phyloP scores from a whole-genome alignment of 2,329 filamentous ascomycete species.

The Pseudovirgaria hyperparasitica region DNA sequence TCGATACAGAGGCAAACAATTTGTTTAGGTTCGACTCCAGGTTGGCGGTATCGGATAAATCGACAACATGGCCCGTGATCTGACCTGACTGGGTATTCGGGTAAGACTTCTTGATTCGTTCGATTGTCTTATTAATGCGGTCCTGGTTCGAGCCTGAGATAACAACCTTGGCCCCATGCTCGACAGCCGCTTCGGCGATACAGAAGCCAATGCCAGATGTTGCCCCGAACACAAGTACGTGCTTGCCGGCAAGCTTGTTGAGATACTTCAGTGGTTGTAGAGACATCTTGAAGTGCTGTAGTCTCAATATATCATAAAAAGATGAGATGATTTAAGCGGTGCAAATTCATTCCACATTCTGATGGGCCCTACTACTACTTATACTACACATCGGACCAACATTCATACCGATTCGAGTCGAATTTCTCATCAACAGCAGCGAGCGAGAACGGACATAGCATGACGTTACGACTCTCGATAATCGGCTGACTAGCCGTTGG shows the following conservation, averaged over 20 bases:
- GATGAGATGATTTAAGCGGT: too few species aligned
- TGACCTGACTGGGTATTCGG: constrained; percentile 8
- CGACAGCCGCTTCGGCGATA: constrained; percentile 45
- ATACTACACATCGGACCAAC: too few species aligned
- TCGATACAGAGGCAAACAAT: constrained; percentile 16
- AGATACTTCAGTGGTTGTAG: too few species aligned
- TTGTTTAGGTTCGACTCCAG: constrained; percentile 15
- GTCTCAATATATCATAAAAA: too few species aligned
- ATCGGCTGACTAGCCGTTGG: too few species aligned
- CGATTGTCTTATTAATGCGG: constrained; percentile 38
- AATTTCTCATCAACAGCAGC: too few species aligned
- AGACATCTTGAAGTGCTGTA: too few species aligned
- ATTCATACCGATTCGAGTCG: too few species aligned
- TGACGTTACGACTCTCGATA: too few species aligned
- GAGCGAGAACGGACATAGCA: too few species aligned
- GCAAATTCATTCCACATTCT: too few species aligned
- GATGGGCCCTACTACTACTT: too few species aligned
- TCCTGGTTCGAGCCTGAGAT: constrained; percentile 45
- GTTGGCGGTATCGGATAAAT: constrained; percentile 15
- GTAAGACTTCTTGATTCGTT: constrained; percentile 31
- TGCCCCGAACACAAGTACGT: constrained; percentile 51
- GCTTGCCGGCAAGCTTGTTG: constrained; percentile 36
- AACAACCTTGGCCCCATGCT: constrained; percentile 41
- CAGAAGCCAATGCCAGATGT: constrained; percentile 52
- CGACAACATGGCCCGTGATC: constrained; percentile 14